Conservation (phyloP, 2,329 filamentous ascomycete species). For the Zasmidium angulare region DNA sequence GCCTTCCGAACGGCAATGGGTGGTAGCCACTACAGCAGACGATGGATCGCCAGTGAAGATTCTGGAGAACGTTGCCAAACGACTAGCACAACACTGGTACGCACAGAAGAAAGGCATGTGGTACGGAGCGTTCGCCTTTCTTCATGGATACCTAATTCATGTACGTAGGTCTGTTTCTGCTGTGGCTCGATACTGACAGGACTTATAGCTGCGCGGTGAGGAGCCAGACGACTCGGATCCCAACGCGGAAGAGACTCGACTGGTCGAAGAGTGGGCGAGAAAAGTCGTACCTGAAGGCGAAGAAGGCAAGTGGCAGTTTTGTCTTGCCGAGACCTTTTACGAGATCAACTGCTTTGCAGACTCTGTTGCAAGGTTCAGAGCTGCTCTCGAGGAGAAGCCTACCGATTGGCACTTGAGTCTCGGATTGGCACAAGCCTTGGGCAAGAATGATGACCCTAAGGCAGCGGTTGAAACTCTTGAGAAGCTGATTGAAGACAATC, state of each 20-base stretch:
- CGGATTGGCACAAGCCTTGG: background rate
- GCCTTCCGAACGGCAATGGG: background rate
- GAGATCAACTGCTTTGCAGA: background rate
- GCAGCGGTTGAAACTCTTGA: background rate
- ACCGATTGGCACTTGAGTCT: background rate
- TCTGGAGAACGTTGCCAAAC: background rate
- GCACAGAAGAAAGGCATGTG: background rate
- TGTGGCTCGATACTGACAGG: background rate
- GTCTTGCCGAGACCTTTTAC: background rate
- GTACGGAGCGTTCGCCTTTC: background rate
- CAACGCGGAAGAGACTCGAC: background rate
- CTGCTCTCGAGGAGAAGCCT: background rate
- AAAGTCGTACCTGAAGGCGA: background rate
- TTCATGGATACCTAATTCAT: background rate
- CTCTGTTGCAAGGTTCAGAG: background rate
- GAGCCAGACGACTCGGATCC: background rate
- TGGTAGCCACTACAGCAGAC: background rate
- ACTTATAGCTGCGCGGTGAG: background rate
- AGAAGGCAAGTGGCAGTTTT: background rate
- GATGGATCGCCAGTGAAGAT: background rate
- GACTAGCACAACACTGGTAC: background rate
- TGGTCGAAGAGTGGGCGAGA: background rate
- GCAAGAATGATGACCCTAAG: background rate
- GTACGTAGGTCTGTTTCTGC: background rate
- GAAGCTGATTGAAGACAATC: background rate